Conservation (phyloP, 176 grass and related monocot species). For the Tillandsia leiboldiana region DNA sequence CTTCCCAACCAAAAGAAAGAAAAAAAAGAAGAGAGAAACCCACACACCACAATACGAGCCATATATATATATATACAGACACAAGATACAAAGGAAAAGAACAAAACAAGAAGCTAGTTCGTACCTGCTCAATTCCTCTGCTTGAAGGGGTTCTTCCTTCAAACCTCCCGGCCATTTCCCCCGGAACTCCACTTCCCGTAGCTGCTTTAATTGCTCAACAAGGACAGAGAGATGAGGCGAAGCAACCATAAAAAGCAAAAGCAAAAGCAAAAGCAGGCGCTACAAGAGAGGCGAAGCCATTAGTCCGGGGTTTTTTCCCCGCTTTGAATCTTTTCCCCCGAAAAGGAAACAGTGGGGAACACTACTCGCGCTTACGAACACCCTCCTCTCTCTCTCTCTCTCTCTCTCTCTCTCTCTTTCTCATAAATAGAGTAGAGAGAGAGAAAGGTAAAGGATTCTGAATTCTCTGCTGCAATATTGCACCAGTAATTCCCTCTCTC, state of each 20-base stretch:
- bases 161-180: slow-evolving; percentile 54
- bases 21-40: background rate
- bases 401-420: background rate
- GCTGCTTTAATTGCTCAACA: slow-evolving; percentile 30
- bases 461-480: slow-evolving; percentile 18
- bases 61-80: too few relatives aligned
- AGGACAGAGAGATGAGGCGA: slow-evolving; percentile 35
- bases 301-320: background rate
- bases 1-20: slow-evolving; percentile 8
- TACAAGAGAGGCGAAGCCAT: background rate
- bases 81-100: too few relatives aligned
- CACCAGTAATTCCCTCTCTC: slow-evolving; percentile 14
- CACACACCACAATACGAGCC: background rate
- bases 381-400: too few relatives aligned
- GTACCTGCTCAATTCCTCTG: slow-evolving; percentile 64
- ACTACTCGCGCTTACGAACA: background rate
- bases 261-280: slow-evolving; percentile 19
- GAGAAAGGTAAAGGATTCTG: slow-evolving; percentile 25
- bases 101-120: background rate
- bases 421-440: slow-evolving; percentile 20
- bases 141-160: slow-evolving; percentile 40
- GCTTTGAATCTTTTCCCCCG: slow-evolving; percentile 22
- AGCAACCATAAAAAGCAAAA: slow-evolving; percentile 42
- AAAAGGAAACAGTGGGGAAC: slow-evolving; percentile 50
- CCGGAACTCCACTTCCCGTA: slow-evolving; percentile 4